Base-by-base conservation (phyloP, 305 asterid genomes). In the Caryopteris hybrid region DNA sequence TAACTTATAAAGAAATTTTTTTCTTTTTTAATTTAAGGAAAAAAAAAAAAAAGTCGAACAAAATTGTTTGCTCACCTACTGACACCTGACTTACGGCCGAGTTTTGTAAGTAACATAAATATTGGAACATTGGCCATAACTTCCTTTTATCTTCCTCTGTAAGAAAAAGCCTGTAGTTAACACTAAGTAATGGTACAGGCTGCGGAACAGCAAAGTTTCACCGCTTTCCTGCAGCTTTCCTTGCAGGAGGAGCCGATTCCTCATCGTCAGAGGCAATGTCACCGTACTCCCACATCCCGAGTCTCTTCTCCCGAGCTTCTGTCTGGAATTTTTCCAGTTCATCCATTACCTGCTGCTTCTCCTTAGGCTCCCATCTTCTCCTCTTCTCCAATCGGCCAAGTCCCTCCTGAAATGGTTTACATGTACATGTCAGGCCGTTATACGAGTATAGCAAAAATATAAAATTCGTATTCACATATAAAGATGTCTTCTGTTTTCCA, bases 281-380 rank as follows among this genome's bases (percentile, higher is more conserved):
- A 3, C 98, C 99, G 8, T 91, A 95, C 80, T 95, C 98, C 99
- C 99, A 95, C 97, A 91, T 92, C 4, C 90, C 89, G 0, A 67
- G 81, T 16, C 98, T 84, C 75, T 80, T 78, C 43, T 65, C 71
- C 1, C 87, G 87, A 29, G 99, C 99, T 77, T 86, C 95, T 0
- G 72, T 70, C 82, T 95, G 92, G 83, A 66, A 79, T 60, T 81
- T 88, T 17, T 91, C 97, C 80, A 95, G 61, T 41, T 85, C 96
- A 38, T 91, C 99, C 64, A 92, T 55, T 10, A 68, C 78, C 42
- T 9, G 72, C 51, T 84, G 87, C 76, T 72, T 76, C 36, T 86
- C 91, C 75, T 77, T 84, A 0, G 93, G 82, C 45, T 89, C 95
- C 74, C 79, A 86, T 63, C 91, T 88, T 38, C 91, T 80, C 78